Evolutionary conservation across 345 rosid genomes (phyloP), one percentile per base, ranked within the genome.

Genomic region (Eutrema yunnanense): DNA sequence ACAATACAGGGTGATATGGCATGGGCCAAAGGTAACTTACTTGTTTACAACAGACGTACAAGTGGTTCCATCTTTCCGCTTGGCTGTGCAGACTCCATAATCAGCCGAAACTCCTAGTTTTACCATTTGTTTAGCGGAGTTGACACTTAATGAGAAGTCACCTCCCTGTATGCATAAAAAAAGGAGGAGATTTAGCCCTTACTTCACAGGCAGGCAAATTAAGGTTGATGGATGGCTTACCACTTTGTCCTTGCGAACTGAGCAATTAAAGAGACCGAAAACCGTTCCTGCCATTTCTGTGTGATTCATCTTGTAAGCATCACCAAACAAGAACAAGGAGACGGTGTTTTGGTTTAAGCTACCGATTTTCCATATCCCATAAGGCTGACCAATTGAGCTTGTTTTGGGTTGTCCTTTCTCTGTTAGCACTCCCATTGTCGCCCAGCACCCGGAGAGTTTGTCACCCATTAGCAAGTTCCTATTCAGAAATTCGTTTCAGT

Each of bases 291-390:
- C 87, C 61, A 81, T 80, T 71, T 86, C 93, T 33, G 80, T 66
- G 41, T 76, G 49, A 80, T 85, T 81, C 67, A 80, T 80, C 80
- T 81, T 80, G 71, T 82, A 87, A 73, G 96, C 96, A 68, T 90
- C 97, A 60, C 96, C 90, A 80, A 95, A 95, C 86, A 95, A 80
- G 83, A 95, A 95, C 66, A 95, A 73, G 56, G 99, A 88, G 62
- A 87, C 49, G 34, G 71, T 78, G 75, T 72, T 84, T 57, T 86
- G 92, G 65, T 79, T 85, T 76, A 95, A 74, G 79, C 88, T 76
- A 54, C 96, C 83, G 47, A 91, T 10, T 73, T 86, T 92, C 92
- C 97, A 91, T 22, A 91, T 84, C 66, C 75, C 69, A 78, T 88
- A 92, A 71, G 70, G 69, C 82, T 95, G 84, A 44, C 99, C 93